Evolutionary conservation across 2,329 filamentous ascomycete genomes (phyloP).

Genomic region (Basipetospora chlamydospora): DNA sequence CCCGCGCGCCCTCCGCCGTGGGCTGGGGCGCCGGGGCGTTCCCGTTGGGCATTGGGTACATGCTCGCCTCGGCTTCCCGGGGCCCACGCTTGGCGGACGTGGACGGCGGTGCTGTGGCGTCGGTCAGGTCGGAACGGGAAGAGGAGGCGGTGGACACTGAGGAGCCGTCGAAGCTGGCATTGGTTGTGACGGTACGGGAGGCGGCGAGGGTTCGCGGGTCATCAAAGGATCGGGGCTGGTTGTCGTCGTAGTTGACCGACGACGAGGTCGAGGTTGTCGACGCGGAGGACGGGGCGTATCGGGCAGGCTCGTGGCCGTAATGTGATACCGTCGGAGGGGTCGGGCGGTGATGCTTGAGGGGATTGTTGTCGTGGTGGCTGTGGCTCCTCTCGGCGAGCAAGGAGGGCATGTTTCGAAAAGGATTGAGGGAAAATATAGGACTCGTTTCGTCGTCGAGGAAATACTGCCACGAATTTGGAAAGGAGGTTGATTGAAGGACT

Average conservation of each 20-base stretch:
- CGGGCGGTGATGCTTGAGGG: too few species aligned
- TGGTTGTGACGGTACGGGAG: constrained; percentile 5
- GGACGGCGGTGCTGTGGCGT: background rate
- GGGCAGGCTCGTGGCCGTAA: too few species aligned
- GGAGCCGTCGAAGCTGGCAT: constrained; percentile 6
- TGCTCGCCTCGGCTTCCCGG: constrained; percentile 3
- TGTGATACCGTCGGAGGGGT: background rate
- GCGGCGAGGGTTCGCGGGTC: background rate
- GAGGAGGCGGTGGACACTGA: constrained; percentile 5
- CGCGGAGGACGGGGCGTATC: background rate
- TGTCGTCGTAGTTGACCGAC: constrained; percentile 1
- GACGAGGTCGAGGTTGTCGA: constrained; percentile 2
- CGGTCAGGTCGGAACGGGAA: constrained; percentile 2
- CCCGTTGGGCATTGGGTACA: constrained; percentile 2
- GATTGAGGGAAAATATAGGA: background rate
- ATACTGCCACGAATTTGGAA: too few species aligned
- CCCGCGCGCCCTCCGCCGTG: background rate
- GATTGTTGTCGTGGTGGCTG: too few species aligned
- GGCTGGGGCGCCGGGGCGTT: background rate
- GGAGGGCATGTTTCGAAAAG: background rate
- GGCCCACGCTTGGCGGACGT: background rate
- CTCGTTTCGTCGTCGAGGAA: too few species aligned
- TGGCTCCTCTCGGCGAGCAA: background rate
- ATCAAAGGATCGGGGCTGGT: constrained; percentile 4
- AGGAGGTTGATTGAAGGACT: too few species aligned